Conservation (phyloP, 768 basidiomycete species). For the Leccinum boreale region DNA sequence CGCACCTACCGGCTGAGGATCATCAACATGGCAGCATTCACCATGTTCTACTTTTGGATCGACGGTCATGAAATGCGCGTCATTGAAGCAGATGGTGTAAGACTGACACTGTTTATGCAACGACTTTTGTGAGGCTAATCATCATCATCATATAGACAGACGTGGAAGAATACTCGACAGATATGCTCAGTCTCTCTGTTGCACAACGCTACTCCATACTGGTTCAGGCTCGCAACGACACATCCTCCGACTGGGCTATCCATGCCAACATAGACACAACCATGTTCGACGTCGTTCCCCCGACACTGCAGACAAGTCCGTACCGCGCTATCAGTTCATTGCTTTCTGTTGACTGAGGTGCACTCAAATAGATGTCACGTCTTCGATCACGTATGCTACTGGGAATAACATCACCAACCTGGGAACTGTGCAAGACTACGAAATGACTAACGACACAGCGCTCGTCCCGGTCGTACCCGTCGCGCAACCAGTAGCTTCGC, state of each 20-base stretch:
- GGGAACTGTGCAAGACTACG: slow-evolving; percentile 54
- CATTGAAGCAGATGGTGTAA: slow-evolving; percentile 80
- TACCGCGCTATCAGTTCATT: slow-evolving; percentile 4
- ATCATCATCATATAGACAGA: slow-evolving; percentile 52
- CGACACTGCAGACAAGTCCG: slow-evolving; percentile 70
- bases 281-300: slow-evolving; percentile 87
- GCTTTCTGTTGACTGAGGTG: not conserved
- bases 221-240: slow-evolving; percentile 87
- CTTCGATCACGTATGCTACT: slow-evolving; percentile 73
- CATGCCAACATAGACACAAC: slow-evolving; percentile 86
- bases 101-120: slow-evolving; percentile 21
- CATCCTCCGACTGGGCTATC: slow-evolving; percentile 79
- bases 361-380: slow-evolving; percentile 62
- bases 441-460: slow-evolving; percentile 60
- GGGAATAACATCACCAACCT: slow-evolving; percentile 50
- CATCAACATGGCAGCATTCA: slow-evolving; percentile 76
- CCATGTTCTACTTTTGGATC: slow-evolving; percentile 83
- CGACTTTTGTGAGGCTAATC: not conserved
- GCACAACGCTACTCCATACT: slow-evolving; percentile 94
- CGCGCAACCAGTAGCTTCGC: slow-evolving; percentile 49
- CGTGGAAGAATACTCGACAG: slow-evolving; percentile 67
- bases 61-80: slow-evolving; percentile 84
- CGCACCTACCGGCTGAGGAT: slow-evolving; percentile 89
- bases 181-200: slow-evolving; percentile 70
- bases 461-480: slow-evolving; percentile 60